phyloP scores from a whole-genome alignment of 345 rosid species.

The Bruguiera sexangula region DNA sequence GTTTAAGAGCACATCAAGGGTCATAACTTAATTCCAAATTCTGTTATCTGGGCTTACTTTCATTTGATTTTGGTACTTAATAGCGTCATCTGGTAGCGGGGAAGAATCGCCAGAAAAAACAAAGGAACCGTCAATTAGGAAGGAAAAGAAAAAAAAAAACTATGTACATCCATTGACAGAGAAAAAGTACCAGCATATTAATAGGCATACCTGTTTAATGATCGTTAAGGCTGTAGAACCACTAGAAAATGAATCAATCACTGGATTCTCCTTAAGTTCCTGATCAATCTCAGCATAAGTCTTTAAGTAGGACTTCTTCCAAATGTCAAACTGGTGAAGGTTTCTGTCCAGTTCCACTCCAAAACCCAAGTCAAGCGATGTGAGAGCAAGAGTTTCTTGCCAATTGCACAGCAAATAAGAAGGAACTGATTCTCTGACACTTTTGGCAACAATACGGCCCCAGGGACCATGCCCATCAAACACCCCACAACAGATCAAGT shows the following conservation, averaged over 20 bases:
- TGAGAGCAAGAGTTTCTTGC: conserved; percentile 54
- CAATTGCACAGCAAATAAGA: conserved; percentile 68
- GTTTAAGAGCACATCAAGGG: no score
- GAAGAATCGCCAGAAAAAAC: not conserved
- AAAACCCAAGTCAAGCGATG: conserved; percentile 32
- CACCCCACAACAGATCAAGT: conserved; percentile 75
- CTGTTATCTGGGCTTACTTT: no score
- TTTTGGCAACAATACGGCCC: conserved; percentile 78
- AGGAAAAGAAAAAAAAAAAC: no score
- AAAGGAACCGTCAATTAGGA: no score
- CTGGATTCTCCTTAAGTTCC: conserved; percentile 62
- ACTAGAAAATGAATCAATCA: conserved; percentile 66
- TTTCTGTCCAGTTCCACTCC: conserved; percentile 25
- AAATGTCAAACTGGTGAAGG: conserved; percentile 42
- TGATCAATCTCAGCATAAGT: conserved; percentile 60
- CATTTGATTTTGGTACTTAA: not conserved
- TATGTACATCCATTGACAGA: no score
- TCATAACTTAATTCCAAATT: no score
- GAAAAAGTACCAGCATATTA: no score
- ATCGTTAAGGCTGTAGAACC: conserved; percentile 74
- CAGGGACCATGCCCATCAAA: conserved; percentile 97
- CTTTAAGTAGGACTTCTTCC: conserved; percentile 74
- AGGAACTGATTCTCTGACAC: conserved; percentile 51
- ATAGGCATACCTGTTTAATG: conserved; percentile 58
- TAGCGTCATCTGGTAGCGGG: not conserved